A percentile compares a stretch with the other conserved stretches of the same genome.
phyloP scores from a whole-genome alignment of 331 rosid species.

The Spiraea crenata region DNA sequence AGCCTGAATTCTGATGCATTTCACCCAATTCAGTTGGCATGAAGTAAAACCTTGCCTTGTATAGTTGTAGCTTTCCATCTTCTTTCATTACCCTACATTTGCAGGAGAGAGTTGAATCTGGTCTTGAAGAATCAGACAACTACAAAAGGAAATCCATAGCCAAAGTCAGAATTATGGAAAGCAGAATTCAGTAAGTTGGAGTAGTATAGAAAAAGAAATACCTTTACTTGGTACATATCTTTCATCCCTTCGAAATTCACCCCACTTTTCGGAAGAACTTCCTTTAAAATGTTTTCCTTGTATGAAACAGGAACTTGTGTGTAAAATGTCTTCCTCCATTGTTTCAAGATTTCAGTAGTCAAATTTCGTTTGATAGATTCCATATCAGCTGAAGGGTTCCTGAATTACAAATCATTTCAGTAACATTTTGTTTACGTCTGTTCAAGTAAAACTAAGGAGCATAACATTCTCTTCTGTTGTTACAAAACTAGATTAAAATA shows the following conservation, averaged over 20 bases:
- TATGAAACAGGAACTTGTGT: conserved; percentile 35
- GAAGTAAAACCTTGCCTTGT: conserved; percentile 38
- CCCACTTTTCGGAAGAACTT: conserved; percentile 31
- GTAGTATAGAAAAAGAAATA: conserved; percentile 16
- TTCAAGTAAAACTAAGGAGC: not conserved
- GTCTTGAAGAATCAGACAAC: conserved; percentile 37
- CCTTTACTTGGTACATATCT: conserved; percentile 42
- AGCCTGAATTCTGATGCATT: no score
- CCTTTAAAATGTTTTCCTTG: conserved; percentile 31
- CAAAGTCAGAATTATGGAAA: not conserved
- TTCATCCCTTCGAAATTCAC: conserved; percentile 42
- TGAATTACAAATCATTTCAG: conserved; percentile 16
- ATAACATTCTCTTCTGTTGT: not conserved
- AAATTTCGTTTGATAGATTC: conserved; percentile 17
- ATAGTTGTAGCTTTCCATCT: conserved; percentile 36
- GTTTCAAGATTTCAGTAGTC: conserved; percentile 25
- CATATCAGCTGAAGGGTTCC: conserved; percentile 32
- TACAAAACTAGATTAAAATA: not conserved
- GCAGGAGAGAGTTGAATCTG: conserved; percentile 34
- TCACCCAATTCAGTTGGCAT: conserved; percentile 9
- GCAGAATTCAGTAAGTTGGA: not conserved
- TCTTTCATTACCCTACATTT: conserved; percentile 37
- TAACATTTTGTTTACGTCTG: conserved; percentile 1
- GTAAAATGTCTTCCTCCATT: conserved; percentile 30
- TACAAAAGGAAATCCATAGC: conserved; percentile 12